Conservation (phyloP, 352 stramenopile genomes). For the Globisporangium middletonii region DNA sequence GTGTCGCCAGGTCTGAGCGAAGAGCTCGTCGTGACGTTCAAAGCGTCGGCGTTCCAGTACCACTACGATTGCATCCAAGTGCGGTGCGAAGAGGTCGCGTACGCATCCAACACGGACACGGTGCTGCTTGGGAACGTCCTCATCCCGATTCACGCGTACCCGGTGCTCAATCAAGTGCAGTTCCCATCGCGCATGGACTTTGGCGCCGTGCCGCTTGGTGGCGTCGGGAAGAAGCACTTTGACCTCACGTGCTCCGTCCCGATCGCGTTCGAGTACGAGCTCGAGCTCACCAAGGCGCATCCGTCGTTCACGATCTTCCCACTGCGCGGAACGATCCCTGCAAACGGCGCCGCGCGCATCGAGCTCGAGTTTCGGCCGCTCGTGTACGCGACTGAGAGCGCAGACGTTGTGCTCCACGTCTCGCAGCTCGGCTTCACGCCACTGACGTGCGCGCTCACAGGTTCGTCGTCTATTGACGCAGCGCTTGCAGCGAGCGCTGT, state of each 20-base stretch:
- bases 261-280: slow-evolving; percentile 85
- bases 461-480: slow-evolving; percentile 44
- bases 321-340: slow-evolving; percentile 56
- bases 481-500: neutral
- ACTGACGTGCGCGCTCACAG: slow-evolving; percentile 49
- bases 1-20: slow-evolving; percentile 72
- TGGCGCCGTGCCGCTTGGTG: slow-evolving; percentile 49
- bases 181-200: slow-evolving; percentile 84
- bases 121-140: slow-evolving; percentile 35
- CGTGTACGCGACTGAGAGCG: slow-evolving; percentile 50
- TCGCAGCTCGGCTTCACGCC: slow-evolving; percentile 77
- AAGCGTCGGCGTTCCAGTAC: slow-evolving; percentile 71
- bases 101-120: slow-evolving; percentile 44
- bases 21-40: slow-evolving; percentile 75
- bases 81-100: slow-evolving; percentile 62
- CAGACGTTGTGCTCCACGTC: slow-evolving; percentile 62
- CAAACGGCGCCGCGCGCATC: slow-evolving; percentile 55
- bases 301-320: slow-evolving; percentile 77
- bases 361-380: slow-evolving; percentile 74
- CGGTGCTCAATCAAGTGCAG: slow-evolving; percentile 67
- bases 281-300: slow-evolving; percentile 58
- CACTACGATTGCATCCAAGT: slow-evolving; percentile 88
- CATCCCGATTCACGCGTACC: slow-evolving; percentile 85
- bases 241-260: slow-evolving; percentile 71
- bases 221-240: slow-evolving; percentile 32